Evolutionary conservation across 1,284 basidiomycete species (phyloP), one percentile per base, ranked within the genome.

Genomic region (Cryptococcus deneoformans): DNA sequence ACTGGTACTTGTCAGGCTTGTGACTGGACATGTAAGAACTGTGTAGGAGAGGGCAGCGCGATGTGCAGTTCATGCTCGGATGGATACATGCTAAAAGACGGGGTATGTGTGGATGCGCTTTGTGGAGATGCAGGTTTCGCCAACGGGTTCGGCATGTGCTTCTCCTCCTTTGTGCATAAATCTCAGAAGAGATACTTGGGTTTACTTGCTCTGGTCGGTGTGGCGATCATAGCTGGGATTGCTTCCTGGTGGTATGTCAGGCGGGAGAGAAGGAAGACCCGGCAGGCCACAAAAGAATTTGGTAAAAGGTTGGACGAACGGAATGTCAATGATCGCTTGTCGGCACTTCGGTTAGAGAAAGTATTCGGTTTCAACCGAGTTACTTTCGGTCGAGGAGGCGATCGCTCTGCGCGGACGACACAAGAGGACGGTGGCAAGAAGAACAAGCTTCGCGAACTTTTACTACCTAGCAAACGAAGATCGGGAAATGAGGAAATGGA

Each of bases 21-120:
- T 60, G 66, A 70, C 50, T 53, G 59, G 6, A 51, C 60, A 9
- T 80, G 79, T 56, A 49, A 47, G 1, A 68, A 73, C 2, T 81
- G 79, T 61, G 60, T 61, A n/a, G 68, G 67, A 0, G 40, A 62
- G 0, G 56, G 58, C 0, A 38, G 51, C 1, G 50, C 52, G 20
- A 59, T 66, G 16, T 81, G 80, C 60, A 64, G 77, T 0, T 66
- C 70, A 8, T 81, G 80, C 57, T 37, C 62, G 4, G 63, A 67
- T 6, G 67, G 68, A 1, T 65, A 59, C 1, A 49, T 67, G 1
- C 68, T 79, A 5, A 52, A 53, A 6, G 47, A 51, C 0, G 80
- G 80, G 0, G 47, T 56, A 14, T 81, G 80, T 52, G 54, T 57
- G 5, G 11, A 11, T 5, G 39, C 63, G 0, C 63, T 69, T 0